Evolutionary conservation across 768 basidiomycete species (phyloP).

Genomic region (Lanmaoa pseudosensibilis): DNA sequence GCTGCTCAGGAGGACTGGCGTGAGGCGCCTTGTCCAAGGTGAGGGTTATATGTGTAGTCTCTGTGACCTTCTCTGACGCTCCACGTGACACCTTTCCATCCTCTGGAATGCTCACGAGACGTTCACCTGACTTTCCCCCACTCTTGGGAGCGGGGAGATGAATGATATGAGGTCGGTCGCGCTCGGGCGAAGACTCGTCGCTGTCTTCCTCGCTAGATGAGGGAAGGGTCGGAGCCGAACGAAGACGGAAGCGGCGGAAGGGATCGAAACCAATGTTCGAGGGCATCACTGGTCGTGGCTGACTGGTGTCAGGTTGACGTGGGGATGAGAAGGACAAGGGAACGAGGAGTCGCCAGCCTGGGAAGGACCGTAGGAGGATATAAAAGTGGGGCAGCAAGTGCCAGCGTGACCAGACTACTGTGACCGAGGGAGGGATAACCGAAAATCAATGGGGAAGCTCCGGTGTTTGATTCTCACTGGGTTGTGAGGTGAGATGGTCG

Average conservation of each 20-base stretch:
- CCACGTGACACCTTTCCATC: not conserved
- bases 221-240: not conserved
- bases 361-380: conserved; percentile 1
- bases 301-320: not conserved
- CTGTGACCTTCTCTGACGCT: not conserved
- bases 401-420: conserved; percentile 12
- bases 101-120: not conserved
- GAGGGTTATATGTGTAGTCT: not conserved
- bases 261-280: conserved; percentile 6
- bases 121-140: conserved; percentile 3
- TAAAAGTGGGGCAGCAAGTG: conserved; percentile 1
- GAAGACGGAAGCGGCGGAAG: conserved; percentile 27
- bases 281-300: not conserved
- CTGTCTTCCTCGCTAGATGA: conserved; percentile 23
- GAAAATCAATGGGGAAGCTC: conserved; percentile 1
- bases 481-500: not conserved
- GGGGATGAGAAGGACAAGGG: not conserved
- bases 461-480: not conserved
- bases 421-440: conserved; percentile 13
- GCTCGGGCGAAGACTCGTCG: conserved; percentile 24
- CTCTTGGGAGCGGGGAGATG: conserved; percentile 7
- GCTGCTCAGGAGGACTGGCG: not conserved
- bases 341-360: not conserved
- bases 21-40: not conserved
- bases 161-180: not conserved